A percentile compares a stretch with the other conserved stretches of the same genome.
Conservation (phyloP, 2,329 filamentous ascomycete genomes). For the Sporothrix euskadiensis region DNA sequence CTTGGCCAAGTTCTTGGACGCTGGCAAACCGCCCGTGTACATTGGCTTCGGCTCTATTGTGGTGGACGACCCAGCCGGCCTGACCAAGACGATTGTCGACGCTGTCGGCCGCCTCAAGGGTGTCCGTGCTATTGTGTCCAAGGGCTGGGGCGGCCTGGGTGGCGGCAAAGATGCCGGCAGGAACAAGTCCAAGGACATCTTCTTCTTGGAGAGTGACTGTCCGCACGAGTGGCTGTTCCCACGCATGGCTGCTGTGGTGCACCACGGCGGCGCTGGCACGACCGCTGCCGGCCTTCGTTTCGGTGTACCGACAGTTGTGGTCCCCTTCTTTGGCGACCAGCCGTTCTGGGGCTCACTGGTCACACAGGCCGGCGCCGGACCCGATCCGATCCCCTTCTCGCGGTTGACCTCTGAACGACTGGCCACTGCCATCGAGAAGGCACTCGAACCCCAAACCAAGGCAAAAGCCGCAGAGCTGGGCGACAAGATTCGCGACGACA, state of each 20-base stretch:
- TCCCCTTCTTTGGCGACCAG: constrained; percentile 86
- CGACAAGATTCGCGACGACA: constrained; percentile 32
- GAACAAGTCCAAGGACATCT: neutral
- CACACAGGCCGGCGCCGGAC: constrained; percentile 69
- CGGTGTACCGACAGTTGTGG: constrained; percentile 76
- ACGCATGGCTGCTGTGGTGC: constrained; percentile 76
- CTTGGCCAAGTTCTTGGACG: constrained; percentile 64
- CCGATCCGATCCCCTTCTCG: constrained; percentile 68
- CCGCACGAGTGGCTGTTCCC: constrained; percentile 87
- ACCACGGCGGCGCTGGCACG: constrained; percentile 85
- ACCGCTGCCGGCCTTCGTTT: constrained; percentile 82
- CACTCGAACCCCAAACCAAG: constrained; percentile 14
- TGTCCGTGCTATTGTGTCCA: constrained; percentile 72
- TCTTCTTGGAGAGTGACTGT: constrained; percentile 23
- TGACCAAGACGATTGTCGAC: constrained; percentile 72
- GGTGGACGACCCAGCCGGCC: constrained; percentile 69
- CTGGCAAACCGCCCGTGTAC: constrained; percentile 72
- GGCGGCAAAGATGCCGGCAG: constrained; percentile 62
- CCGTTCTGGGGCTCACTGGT: constrained; percentile 83
- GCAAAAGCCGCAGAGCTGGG: neutral
- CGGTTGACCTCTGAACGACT: constrained; percentile 66
- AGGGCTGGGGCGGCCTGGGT: constrained; percentile 85
- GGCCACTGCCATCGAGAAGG: constrained; percentile 58
- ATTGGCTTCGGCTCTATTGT: constrained; percentile 85
- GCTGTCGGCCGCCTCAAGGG: constrained; percentile 59